Conservation (phyloP, 495 filamentous ascomycete genomes). For the Endocarpon pusillum region DNA sequence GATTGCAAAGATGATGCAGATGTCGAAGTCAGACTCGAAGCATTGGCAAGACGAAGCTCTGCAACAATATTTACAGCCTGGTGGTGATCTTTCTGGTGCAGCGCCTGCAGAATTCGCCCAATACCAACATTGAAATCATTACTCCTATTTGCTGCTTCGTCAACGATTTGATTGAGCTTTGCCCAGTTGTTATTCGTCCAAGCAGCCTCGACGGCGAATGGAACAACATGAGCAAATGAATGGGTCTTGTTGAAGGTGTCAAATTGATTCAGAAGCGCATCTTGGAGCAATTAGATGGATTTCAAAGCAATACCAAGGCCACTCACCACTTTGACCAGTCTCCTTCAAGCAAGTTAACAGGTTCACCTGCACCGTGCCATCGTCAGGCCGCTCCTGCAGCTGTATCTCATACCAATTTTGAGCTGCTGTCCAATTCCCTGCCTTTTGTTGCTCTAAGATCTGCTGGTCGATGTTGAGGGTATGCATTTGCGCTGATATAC, state of each 20-base stretch:
- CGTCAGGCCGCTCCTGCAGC: conserved; percentile 58
- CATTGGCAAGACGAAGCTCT: conserved; percentile 49
- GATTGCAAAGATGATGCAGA: conserved; percentile 61
- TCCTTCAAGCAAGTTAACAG: conserved; percentile 80
- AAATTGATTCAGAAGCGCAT: conserved; percentile 69
- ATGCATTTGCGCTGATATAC: conserved; percentile 71
- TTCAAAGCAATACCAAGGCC: conserved; percentile 3
- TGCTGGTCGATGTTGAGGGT: conserved; percentile 80
- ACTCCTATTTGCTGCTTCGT: conserved; percentile 29
- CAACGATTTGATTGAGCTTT: conserved; percentile 39
- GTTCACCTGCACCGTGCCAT: conserved; percentile 62
- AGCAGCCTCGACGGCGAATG: conserved; percentile 74
- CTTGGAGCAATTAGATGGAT: conserved; percentile 24
- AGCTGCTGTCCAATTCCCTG: conserved; percentile 91
- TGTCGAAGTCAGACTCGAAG: conserved; percentile 52
- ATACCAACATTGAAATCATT: conserved; percentile 72
- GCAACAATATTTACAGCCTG: conserved; percentile 42
- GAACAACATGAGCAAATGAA: conserved; percentile 38
- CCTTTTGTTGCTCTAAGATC: conserved; percentile 75
- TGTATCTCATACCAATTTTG: conserved; percentile 95
- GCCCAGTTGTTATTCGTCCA: conserved; percentile 79
- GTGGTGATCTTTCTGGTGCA: conserved; percentile 35
- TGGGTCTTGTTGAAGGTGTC: conserved; percentile 49
- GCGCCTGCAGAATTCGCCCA: conserved; percentile 49
- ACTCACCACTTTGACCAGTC: conserved; percentile 71